Evolutionary conservation across 768 basidiomycete species (phyloP).

Genomic region (Trametes cubensis): DNA sequence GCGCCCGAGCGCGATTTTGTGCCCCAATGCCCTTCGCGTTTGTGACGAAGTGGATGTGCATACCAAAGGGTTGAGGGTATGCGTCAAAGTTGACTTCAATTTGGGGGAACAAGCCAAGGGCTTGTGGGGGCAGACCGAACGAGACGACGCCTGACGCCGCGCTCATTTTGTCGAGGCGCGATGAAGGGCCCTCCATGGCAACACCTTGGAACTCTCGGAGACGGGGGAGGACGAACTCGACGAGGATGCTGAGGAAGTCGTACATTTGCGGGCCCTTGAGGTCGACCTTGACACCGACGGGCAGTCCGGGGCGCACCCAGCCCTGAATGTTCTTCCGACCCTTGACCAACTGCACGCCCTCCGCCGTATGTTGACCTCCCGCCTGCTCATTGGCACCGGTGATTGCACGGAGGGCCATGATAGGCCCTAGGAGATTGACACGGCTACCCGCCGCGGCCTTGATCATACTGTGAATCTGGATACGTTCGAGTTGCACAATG

Average conservation of each 20-base stretch:
- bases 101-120: slow-evolving; percentile 92
- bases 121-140: slow-evolving; percentile 81
- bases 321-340: slow-evolving; percentile 71
- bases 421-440: slow-evolving; percentile 73
- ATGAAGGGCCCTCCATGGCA: slow-evolving; percentile 71
- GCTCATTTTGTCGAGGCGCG: slow-evolving; percentile 70
- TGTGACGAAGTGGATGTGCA: slow-evolving; percentile 94
- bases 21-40: slow-evolving; percentile 87
- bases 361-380: slow-evolving; percentile 67
- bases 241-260: slow-evolving; percentile 84
- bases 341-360: slow-evolving; percentile 79
- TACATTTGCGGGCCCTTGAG: slow-evolving; percentile 93
- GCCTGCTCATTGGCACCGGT: slow-evolving; percentile 79
- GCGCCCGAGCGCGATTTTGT: slow-evolving; percentile 82
- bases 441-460: slow-evolving; percentile 78
- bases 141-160: slow-evolving; percentile 87
- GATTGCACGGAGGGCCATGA: slow-evolving; percentile 86
- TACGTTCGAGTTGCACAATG: slow-evolving; percentile 76
- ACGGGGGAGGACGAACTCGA: slow-evolving; percentile 94
- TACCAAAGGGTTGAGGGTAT: slow-evolving; percentile 84
- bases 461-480: slow-evolving; percentile 84
- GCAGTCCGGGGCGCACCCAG: slow-evolving; percentile 83
- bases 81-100: slow-evolving; percentile 92
- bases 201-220: slow-evolving; percentile 89
- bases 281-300: slow-evolving; percentile 88